Conservation (phyloP, 2,329 filamentous ascomycete species). For the Fusarium annulatum region DNA sequence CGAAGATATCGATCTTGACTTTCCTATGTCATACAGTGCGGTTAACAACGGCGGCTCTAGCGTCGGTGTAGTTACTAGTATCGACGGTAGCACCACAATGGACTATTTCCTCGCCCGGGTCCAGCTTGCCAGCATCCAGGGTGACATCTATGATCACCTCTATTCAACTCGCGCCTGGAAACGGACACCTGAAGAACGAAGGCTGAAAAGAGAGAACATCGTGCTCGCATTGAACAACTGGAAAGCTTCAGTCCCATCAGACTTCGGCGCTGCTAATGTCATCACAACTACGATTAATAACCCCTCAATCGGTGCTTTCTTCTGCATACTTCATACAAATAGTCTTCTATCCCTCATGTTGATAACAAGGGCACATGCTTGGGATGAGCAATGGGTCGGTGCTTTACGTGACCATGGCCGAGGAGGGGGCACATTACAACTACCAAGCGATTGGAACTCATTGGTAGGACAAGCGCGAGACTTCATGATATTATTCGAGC, state of each 20-base stretch:
- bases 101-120: slow-evolving; percentile 6
- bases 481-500: slow-evolving; percentile 3
- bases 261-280: background rate
- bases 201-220: background rate
- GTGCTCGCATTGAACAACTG: background rate
- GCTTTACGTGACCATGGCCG: background rate
- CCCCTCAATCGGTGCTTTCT: background rate
- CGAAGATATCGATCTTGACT: slow-evolving; percentile 6
- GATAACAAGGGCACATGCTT: background rate
- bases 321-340: slow-evolving; percentile 1
- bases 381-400: slow-evolving; percentile 1
- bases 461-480: slow-evolving; percentile 1
- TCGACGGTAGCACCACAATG: background rate
- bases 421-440: background rate
- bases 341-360: background rate
- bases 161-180: slow-evolving; percentile 5
- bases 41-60: background rate
- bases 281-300: background rate
- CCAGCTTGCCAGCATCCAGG: slow-evolving; percentile 2
- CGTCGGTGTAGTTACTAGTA: background rate
- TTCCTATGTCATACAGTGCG: background rate
- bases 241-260: background rate
- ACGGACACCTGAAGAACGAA: background rate
- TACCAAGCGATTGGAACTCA: background rate
- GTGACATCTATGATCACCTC: background rate